Base-by-base conservation (phyloP, 2,329 filamentous ascomycete species). In the Aspergillus sp. region DNA sequence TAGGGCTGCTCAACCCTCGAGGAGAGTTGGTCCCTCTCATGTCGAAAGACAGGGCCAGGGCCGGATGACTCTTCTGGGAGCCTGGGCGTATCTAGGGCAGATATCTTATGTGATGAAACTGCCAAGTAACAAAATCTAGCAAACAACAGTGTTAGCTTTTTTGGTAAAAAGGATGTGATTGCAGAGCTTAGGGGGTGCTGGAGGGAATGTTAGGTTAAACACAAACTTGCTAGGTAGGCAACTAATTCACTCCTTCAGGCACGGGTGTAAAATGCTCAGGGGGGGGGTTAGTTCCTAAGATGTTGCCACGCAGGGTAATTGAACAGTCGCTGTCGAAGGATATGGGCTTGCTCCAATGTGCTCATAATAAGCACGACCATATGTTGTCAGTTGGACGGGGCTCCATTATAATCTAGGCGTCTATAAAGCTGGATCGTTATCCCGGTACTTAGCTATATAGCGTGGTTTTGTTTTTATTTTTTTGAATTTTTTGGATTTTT, bases 1-100 rank as follows among this genome's bases (percentile, higher is more conserved):
- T 68, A 33, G 74, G 72, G 61, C 75, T 77, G 60, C 72, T 74
- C 50, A 70, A 62, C 56, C 65, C 61, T 51, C 62, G 68, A 59
- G 68, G 66, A 51, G 64, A 68, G 34, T 63, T 61, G 54, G 64
- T 66, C 46, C 64, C 51, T 49, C 63, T 69, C 70, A 70, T 71
- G n/a, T 40, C 58, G 48, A 44, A 20, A 8, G 30, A 5, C 15
- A 45, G 30, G 30, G 15, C n/a, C 24, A 45, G 30, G 30, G 15
- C n/a, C 24, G 12, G 40, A 24, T 19, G 2, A 46, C 22, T 41
- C 46, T 6, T 20, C 2, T 30, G 15, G 6, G 22, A 41, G 41
- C 30, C 15, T 51, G 15, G 19, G 17, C 2, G 11, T 48, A 30
- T 19, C 40, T 42, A 11, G 17, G 19, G 24, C 11, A 53, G 17